Evolutionary conservation across 257 asterid genomes (phyloP).

Genomic region (Ligustrum vulgare): DNA sequence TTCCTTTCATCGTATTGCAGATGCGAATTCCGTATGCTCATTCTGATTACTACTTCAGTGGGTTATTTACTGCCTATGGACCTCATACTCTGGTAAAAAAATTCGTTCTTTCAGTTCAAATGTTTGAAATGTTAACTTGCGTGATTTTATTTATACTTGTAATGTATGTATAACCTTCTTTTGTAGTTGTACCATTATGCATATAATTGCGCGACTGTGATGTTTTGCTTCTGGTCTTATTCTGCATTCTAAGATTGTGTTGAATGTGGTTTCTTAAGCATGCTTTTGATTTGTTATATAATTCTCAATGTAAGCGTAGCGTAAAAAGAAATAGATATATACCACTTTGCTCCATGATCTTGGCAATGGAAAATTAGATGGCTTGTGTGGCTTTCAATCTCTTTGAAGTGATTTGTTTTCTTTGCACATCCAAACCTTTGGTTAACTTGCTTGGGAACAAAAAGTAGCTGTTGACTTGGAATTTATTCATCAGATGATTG

Average conservation of each 20-base stretch:
- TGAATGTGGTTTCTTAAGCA: neutral
- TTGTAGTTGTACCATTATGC: neutral
- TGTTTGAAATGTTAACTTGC: neutral
- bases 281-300: neutral
- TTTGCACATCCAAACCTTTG: neutral
- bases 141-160: neutral
- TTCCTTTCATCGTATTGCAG: slow-evolving; percentile 24
- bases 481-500: slow-evolving; percentile 42
- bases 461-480: neutral
- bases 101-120: neutral
- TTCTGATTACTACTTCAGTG: slow-evolving; percentile 63
- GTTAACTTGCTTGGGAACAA: neutral
- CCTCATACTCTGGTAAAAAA: slow-evolving; percentile 66
- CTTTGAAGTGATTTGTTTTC: neutral
- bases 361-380: neutral
- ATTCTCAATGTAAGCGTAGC: neutral
- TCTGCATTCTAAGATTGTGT: neutral
- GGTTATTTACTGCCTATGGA: slow-evolving; percentile 67
- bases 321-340: neutral
- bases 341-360: neutral
- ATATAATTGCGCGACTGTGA: neutral
- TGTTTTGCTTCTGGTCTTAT: neutral
- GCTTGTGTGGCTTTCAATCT: neutral
- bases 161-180: neutral
- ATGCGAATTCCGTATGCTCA: slow-evolving; percentile 57